A percentile compares a stretch with the other conserved stretches of the same genome.
These are phyloP conservation scores for Hanseniaspora sp. DNA, from an alignment of 1,139 yeast genomes.

Conservation along the genomic window DNA sequence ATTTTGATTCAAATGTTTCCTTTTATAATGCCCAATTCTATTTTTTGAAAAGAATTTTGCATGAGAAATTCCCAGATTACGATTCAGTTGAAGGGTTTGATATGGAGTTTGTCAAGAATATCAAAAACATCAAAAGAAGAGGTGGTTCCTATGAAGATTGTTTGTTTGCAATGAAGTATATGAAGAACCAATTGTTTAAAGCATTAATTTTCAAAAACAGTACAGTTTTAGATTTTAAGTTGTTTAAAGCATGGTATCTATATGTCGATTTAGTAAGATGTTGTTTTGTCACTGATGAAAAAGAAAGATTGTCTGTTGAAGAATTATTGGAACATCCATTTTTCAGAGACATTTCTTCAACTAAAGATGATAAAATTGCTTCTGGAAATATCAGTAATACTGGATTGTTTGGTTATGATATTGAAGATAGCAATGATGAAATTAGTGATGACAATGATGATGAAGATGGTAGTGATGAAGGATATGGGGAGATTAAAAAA, in stretches of 20 bases:
- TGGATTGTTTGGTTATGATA: constrained; percentile 13
- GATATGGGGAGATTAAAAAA: not conserved
- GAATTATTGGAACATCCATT: constrained; percentile 68
- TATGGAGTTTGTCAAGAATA: not conserved
- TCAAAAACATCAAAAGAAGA: not conserved
- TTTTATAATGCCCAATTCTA: constrained; percentile 11
- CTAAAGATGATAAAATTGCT: not conserved
- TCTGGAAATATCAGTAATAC: not conserved
- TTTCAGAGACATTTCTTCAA: constrained; percentile 33
- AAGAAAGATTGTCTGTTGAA: constrained; percentile 50
- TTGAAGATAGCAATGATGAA: constrained; percentile 5
- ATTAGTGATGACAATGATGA: not conserved
- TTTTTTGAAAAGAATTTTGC: constrained; percentile 7
- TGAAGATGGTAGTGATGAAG: not conserved
- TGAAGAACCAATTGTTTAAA: constrained; percentile 10
- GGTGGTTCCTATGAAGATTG: not conserved
- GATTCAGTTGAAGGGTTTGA: constrained; percentile 8
- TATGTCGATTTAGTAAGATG: constrained; percentile 55
- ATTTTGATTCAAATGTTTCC: constrained; percentile 1
- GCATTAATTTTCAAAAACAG: constrained; percentile 6
- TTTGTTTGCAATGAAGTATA: not conserved
- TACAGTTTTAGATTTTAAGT: constrained; percentile 31
- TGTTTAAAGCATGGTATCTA: constrained; percentile 66
- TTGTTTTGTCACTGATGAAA: constrained; percentile 54
- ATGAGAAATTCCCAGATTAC: not conserved